Evolutionary conservation across 2,329 filamentous ascomycete species (phyloP).

Genomic region (Neofusicoccum sp.): DNA sequence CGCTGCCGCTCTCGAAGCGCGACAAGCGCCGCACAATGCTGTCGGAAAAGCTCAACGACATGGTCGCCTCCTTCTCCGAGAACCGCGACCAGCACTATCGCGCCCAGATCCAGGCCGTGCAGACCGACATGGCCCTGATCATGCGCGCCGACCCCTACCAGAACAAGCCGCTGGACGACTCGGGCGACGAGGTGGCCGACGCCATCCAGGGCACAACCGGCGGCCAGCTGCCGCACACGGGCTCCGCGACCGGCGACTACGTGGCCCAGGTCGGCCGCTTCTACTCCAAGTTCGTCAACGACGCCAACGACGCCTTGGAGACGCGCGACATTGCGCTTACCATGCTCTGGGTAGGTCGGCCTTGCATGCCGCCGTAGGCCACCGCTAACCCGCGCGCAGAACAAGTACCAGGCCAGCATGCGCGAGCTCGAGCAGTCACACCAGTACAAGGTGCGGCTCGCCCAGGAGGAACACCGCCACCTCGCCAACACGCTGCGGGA

Average conservation of each 20-base stretch:
- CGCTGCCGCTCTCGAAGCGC: constrained; percentile 72
- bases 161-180: constrained; percentile 65
- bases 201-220: constrained; percentile 50
- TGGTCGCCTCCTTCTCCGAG: constrained; percentile 74
- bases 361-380: neutral
- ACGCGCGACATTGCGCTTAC: constrained; percentile 80
- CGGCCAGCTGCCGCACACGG: constrained; percentile 39
- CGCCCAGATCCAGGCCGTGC: constrained; percentile 86
- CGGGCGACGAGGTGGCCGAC: constrained; percentile 64
- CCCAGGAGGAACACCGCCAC: constrained; percentile 61
- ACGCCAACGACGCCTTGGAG: constrained; percentile 85
- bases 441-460: constrained; percentile 60
- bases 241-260: constrained; percentile 65
- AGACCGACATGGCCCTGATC: constrained; percentile 84
- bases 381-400: constrained; percentile 40
- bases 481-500: constrained; percentile 60
- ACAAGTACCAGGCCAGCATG: constrained; percentile 56
- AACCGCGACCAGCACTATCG: constrained; percentile 83
- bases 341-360: constrained; percentile 67
- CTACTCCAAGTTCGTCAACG: constrained; percentile 80
- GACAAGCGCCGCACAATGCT: constrained; percentile 86
- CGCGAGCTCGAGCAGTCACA: constrained; percentile 57
- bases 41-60: constrained; percentile 71
- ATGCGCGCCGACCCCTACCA: constrained; percentile 80
- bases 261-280: constrained; percentile 68